A percentile compares a stretch with the other conserved stretches of the same genome.
Evolutionary conservation across 2,329 filamentous ascomycete species (phyloP).

Genomic region (Didymosphaeria variabile): DNA sequence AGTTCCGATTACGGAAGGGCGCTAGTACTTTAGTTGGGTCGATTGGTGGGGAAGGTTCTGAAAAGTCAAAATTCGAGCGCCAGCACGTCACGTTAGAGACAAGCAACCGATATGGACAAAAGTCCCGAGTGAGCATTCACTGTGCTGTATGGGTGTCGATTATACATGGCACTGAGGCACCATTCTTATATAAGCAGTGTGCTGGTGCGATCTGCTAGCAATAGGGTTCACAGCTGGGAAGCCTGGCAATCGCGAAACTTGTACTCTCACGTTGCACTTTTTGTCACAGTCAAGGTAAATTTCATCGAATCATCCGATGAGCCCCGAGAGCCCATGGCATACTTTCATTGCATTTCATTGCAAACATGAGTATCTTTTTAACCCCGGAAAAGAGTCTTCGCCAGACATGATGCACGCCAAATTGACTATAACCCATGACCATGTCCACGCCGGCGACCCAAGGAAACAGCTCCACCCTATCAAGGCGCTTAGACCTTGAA

Average conservation of each 20-base stretch:
- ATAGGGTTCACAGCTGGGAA: neutral
- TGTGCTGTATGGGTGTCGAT: too few relatives aligned
- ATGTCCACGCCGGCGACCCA: constrained; percentile 50
- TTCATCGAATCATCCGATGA: constrained; percentile 44
- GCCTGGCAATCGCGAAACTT: neutral
- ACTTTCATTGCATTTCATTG: constrained; percentile 38
- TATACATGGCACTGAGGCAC: too few relatives aligned
- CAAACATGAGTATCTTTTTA: constrained; percentile 51
- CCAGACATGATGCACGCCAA: constrained; percentile 50
- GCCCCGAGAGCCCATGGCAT: constrained; percentile 44
- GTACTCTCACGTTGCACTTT: neutral
- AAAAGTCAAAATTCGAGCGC: constrained; percentile 15
- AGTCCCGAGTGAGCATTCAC: neutral
- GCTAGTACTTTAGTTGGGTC: constrained; percentile 12
- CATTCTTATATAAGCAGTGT: too few relatives aligned
- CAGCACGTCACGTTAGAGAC: constrained; percentile 3
- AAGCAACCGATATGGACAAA: neutral
- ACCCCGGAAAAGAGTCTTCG: constrained; percentile 41
- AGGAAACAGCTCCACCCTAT: constrained; percentile 44
- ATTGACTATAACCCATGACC: constrained; percentile 45
- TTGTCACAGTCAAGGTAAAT: neutral
- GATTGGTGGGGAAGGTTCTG: constrained; percentile 7
- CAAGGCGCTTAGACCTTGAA: constrained; percentile 92
- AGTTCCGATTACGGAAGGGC: constrained; percentile 10
- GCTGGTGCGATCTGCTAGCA: too few relatives aligned